Evolutionary conservation across 495 filamentous ascomycete genomes (phyloP).

Genomic region (Tuber borchii): DNA sequence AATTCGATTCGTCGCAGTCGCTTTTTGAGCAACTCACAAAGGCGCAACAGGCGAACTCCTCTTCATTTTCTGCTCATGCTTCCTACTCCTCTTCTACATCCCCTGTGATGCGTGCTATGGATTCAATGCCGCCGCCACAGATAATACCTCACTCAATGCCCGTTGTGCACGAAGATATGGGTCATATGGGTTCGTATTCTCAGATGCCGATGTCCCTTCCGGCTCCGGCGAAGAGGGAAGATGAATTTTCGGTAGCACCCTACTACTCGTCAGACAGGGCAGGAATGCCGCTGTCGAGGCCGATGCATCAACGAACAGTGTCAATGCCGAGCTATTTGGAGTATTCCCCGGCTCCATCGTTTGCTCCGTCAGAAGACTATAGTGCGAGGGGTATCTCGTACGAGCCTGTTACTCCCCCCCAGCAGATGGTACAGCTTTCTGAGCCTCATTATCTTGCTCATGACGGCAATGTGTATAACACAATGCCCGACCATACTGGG

Average conservation of each 20-base stretch:
- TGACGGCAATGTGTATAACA: constrained; percentile 92
- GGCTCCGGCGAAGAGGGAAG: constrained; percentile 40
- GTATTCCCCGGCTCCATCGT: constrained; percentile 95
- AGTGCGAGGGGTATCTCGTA: constrained; percentile 93
- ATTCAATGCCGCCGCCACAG: constrained; percentile 65
- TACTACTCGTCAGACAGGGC: constrained; percentile 38
- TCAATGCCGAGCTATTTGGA: constrained; percentile 98
- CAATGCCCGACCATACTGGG: constrained; percentile 70
- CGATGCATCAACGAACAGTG: constrained; percentile 77
- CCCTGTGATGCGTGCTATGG: constrained; percentile 82
- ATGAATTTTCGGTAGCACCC: constrained; percentile 31
- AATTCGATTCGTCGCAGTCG: constrained; percentile 98
- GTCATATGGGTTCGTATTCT: constrained; percentile 65
- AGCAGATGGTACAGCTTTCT: constrained; percentile 67
- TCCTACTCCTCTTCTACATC: constrained; percentile 59
- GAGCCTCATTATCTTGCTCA: constrained; percentile 97
- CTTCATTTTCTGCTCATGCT: constrained; percentile 84
- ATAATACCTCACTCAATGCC: constrained; percentile 67
- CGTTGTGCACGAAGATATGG: constrained; percentile 72
- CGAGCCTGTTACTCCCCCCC: constrained; percentile 91
- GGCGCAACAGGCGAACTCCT: constrained; percentile 95
- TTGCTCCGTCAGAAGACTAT: constrained; percentile 96
- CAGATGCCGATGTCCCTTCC: constrained; percentile 53
- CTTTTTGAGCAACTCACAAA: constrained; percentile 99
- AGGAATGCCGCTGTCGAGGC: constrained; percentile 39